Base-by-base conservation (phyloP, 2,329 filamentous ascomycete genomes). In the Colletotrichum theobromicola region DNA sequence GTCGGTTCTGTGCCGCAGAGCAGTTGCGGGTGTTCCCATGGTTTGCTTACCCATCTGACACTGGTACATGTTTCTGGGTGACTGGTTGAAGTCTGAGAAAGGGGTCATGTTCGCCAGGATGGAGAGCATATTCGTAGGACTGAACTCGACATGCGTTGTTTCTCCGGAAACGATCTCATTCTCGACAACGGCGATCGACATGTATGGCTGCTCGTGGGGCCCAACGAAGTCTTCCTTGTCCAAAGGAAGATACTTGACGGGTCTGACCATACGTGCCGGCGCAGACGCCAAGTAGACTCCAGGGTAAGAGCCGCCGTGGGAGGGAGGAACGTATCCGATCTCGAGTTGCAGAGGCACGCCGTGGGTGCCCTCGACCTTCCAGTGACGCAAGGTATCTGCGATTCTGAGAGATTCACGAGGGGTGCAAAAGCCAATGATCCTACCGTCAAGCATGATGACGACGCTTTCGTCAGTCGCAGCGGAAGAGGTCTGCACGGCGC, bases 41-140 rank as follows among this genome's bases (percentile, higher is more conserved):
- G 96, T 96, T 87, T 99, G 97, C 84, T 99, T 99, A 87, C 95
- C 95, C 97, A 98, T 98, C 88, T 98, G 97, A 87, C 96, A 98
- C 83, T 98, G 95, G 83, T 98, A 99, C 96, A 98, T 98, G 86
- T 99, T 99, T 90, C 97, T 90, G 2, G 97, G 97, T 16, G 96
- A 98, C 84, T 99, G 97, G 85, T 99, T 99, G 87, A 98, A 98
- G 83, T 99, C 95, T 61, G 96, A 98, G 86, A 99, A 99, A 5
- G 97, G 97, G 0, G 97, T 99, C 93, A 98, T 98, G 85, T 98
- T 98, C 80, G 97, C 97, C 66, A 99, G 90, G 77, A 99, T 98
- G 9, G 96, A 98, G 30, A 99, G 91, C 77, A 99, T 98, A 84
- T 98, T 97, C 35, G 97, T 99, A 2, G 97, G 96, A 72, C 96